A percentile compares a stretch with the other conserved stretches of the same genome.
These are phyloP conservation scores for Cladosporium oxysporum DNA, from an alignment of 2,329 filamentous ascomycete genomes.

Conservation along the genomic window DNA sequence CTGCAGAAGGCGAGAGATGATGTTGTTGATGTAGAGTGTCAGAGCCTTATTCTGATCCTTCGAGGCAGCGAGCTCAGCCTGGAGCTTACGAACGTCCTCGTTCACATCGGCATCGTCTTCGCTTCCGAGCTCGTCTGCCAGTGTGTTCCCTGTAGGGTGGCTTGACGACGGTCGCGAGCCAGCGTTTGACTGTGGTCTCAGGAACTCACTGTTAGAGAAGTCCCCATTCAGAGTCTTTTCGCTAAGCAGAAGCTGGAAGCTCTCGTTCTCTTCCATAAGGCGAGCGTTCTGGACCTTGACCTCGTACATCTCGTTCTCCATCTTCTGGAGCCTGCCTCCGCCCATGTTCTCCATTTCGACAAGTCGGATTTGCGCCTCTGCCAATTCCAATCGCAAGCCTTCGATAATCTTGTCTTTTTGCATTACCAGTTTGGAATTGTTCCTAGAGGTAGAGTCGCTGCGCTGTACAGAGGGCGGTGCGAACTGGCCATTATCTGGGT, in stretches of 20 bases:
- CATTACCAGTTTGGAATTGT: constrained; percentile 80
- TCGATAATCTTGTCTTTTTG: constrained; percentile 98
- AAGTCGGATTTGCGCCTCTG: constrained; percentile 92
- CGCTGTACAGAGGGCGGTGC: constrained; percentile 83
- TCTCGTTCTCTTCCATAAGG: constrained; percentile 98
- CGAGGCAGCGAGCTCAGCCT: constrained; percentile 74
- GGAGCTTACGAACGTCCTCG: constrained; percentile 65
- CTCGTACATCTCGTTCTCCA: constrained; percentile 89
- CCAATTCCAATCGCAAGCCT: constrained; percentile 84
- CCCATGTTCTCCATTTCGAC: constrained; percentile 93
- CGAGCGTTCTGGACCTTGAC: constrained; percentile 93
- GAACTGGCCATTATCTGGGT: constrained; percentile 71
- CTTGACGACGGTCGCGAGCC: constrained; percentile 58
- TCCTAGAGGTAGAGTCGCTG: constrained; percentile 83
- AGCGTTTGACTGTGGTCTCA: constrained; percentile 26
- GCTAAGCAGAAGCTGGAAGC: constrained; percentile 90
- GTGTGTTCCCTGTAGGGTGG: constrained; percentile 53
- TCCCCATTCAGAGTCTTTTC: constrained; percentile 96
- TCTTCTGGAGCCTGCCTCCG: constrained; percentile 80
- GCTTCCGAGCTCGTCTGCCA: constrained; percentile 83
- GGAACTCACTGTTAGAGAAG: constrained; percentile 50
- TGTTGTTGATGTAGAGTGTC: constrained; percentile 97
- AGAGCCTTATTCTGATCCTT: constrained; percentile 97
- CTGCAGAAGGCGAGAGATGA: constrained; percentile 91
- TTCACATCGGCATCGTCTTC: constrained; percentile 63